Evolutionary conservation across 208 protist species (phyloP), one percentile per base, ranked within the genome.

Genomic region (Leishmania gerbilli): DNA sequence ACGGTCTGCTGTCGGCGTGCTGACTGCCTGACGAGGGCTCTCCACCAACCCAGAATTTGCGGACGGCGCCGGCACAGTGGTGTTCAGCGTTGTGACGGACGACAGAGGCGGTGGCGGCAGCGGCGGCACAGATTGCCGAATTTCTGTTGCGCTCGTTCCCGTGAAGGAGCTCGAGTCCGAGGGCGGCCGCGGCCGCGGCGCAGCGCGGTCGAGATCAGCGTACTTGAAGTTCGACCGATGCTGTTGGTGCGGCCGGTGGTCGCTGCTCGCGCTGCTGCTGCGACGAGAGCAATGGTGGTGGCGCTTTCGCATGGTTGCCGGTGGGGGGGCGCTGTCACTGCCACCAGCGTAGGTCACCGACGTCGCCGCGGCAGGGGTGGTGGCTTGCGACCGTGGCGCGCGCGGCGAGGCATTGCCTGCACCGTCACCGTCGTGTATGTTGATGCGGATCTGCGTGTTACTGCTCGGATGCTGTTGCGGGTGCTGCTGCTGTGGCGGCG

Each of bases 401-500:
- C 11, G 47, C 62, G 76, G n/a, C 37, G 71, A 9, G 64, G 27
- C 40, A 3, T 27, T 0, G 1, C 19, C 55, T 21, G 62, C 51
- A 27, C 17, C 65, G 42, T 77, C 62, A 15, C 69, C 77, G 77
- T 91, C 87, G 67, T 88, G 69, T 51, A 92, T 88, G 83, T 90
- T 90, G 34, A 90, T 77, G n/a, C 87, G 89, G 1, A 90, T 79
- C 2, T 45, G 68, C 51, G 79, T 88, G 58, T 64, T 79, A 37
- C n/a, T 78, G 9, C 71, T 40, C 75, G 69, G 67, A 68, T 74
- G 45, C 4, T 74, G 74, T 47, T 75, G 77, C n/a, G 77, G 76
- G 8, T 40, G 74, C 49, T 75, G 77, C 40, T 80, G 76, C 17
- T 40, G 71, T 21, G 58, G 64, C 65, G 47, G 58, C n/a, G 74